Percentiles rank a stretch among this genome's conserved stretches.
Evolutionary conservation across 148 eudicot species (phyloP).

Genomic region (Rhododendron ferrugineum): DNA sequence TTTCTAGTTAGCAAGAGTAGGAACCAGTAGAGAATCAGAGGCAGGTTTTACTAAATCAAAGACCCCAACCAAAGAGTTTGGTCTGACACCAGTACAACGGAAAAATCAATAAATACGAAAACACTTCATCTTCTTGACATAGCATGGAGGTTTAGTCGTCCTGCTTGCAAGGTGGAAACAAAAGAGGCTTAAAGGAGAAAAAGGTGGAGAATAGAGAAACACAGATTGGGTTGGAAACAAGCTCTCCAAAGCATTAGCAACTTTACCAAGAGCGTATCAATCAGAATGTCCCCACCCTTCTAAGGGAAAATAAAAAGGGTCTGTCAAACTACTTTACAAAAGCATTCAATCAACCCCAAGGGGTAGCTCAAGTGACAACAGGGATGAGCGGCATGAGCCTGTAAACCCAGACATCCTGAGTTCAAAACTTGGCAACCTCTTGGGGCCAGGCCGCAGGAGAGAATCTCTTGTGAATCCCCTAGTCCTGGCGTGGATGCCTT

Average conservation of each 20-base stretch:
- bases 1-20: neutral
- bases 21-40: neutral
- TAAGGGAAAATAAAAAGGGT: neutral
- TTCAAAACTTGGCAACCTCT: too few species aligned
- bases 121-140: neutral
- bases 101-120: neutral
- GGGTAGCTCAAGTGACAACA: too few species aligned
- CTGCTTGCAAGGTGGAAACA: neutral
- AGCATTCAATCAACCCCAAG: neutral
- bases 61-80: neutral
- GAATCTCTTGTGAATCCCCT: too few species aligned
- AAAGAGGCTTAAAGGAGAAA: neutral
- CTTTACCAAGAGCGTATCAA: neutral
- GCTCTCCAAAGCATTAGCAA: neutral
- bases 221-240: neutral
- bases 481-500: too few species aligned
- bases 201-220: neutral
- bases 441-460: too few species aligned
- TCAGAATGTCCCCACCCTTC: neutral
- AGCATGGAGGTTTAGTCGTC: neutral
- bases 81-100: neutral
- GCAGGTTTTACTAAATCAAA: neutral
- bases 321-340: neutral
- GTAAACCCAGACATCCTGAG: too few species aligned
- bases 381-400: too few species aligned